Base-by-base conservation (phyloP, 2,329 filamentous ascomycete species). In the Arthroderma uncinatum region DNA sequence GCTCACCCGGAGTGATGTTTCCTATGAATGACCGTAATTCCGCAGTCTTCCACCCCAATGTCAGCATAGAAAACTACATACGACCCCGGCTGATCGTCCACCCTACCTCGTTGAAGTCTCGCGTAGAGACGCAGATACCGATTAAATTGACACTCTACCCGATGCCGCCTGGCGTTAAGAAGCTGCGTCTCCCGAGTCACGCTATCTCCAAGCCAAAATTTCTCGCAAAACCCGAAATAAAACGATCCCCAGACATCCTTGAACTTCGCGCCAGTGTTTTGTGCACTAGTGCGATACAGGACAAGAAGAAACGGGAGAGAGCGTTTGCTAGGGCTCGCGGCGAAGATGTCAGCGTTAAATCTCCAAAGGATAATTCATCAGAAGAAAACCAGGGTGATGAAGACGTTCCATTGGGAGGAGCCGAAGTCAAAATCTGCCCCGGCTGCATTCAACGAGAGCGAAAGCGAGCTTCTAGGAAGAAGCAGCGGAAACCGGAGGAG, bases 141-240 rank as follows among this genome's bases (percentile, higher is more conserved):
- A 89, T 96, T 63, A 85, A 85, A 65, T 79, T 97, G 71, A 86
- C 84, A 0, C 73, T 97, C 39, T 85, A 83, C 58, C 83, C 87
- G 19, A 76, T 95, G 50, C 90, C 91, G 1, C 74, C 79, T 0
- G 86, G 86, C 9, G 82, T 91, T 58, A 87, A 85, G 62, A 89
- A 86, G 68, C 75, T 97, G 54, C 90, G 94, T 66, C 80, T 98
- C 14, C 93, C 92, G 3, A 83, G 86, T 2, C 85, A 96, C 68
- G 94, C 89, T 0, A 93, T 98, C 56, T 93, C 91, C 19, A 97
- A 97, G 70, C 88, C 91, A 5, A 97, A 97, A 71, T 79, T 95
- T 23, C 79, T 95, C 47, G 83, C 87, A 2, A 94, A 90, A 65
- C 82, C 85, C 1, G 71, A 79, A 1, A 79, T 82, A 37, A 36